Base-by-base conservation (phyloP, 768 basidiomycete genomes). In the Dictyophora rubrovolvata region DNA sequence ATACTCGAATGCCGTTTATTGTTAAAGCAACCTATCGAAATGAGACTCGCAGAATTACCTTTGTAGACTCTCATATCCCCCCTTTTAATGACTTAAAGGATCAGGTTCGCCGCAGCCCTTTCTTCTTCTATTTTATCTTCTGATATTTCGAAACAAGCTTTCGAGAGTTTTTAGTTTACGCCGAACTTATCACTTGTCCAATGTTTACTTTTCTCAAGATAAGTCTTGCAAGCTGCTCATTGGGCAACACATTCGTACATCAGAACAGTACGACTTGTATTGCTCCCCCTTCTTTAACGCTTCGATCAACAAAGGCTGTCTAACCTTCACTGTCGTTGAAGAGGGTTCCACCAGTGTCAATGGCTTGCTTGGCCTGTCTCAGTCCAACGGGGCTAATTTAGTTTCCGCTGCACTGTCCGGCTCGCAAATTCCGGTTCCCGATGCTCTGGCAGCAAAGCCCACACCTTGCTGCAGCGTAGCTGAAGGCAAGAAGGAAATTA, bases 21-120 rank as follows among this genome's bases (percentile, higher is more conserved):
- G 79, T 89, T 67, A 90, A 90, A 71, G 86, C 83, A n/a, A 86
- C 85, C 20, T 89, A 87, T 69, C 72, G 73, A 33, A 70, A 70
- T 57, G 85, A 89, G 69, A 87, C 81, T 59, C 80, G 88, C 65
- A 87, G 80, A 64, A 76, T 87, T 64, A 72, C 79, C 2, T 86
- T 88, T 63, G 62, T 73, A 17, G 73, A 76, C 6, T 69, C 69
- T n/a, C 66, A 70, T 46, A 87, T 90, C 65, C 88, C 88, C 49
- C 70, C 81, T 1, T 88, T 79, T 66, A 70, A 78, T 2, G 74
- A 86, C 62, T 74, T 90, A 46, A 76, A 75, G 65, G 71, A 74
- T 58, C 84, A 89, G 78, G 87, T 86, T 69, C 46, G 78, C 69
- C 53, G 28, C 23, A 1, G 8, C 1, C 60, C 51, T 34, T 60